Percentiles rank a stretch among this genome's conserved stretches.
phyloP scores from a whole-genome alignment of 805 yeast genomes.

The Metschnikowia kofuensis region DNA sequence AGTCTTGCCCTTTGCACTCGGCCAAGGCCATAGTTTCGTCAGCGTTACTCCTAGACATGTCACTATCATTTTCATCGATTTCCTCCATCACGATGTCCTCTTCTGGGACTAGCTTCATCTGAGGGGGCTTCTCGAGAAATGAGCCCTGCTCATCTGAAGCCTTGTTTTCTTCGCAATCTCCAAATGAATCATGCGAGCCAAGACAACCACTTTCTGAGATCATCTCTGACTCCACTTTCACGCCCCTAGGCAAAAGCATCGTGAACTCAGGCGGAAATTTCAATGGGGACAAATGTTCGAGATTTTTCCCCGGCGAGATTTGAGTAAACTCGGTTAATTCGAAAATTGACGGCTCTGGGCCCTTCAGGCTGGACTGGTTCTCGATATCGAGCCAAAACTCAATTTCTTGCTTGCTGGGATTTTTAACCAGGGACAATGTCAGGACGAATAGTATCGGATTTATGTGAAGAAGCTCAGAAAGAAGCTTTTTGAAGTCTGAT shows the following conservation, averaged over 20 bases:
- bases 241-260: constrained; percentile 26
- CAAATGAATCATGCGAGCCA: neutral
- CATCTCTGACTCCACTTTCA: neutral
- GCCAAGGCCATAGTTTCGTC: constrained; percentile 1
- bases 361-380: constrained; percentile 15
- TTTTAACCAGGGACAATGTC: constrained; percentile 23
- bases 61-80: neutral
- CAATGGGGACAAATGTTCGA: constrained; percentile 26
- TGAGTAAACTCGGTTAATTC: constrained; percentile 28
- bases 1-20: neutral
- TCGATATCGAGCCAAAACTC: constrained; percentile 34
- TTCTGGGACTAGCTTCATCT: constrained; percentile 3
- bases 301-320: constrained; percentile 21
- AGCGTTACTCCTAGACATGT: neutral
- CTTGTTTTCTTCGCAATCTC: neutral
- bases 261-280: constrained; percentile 33
- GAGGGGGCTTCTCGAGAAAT: constrained; percentile 3
- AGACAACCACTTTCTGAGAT: neutral
- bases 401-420: constrained; percentile 29
- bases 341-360: constrained; percentile 14
- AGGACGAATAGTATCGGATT: constrained; percentile 27
- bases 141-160: constrained; percentile 1
- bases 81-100: constrained; percentile 9
- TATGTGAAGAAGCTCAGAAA: constrained; percentile 27
- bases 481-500: constrained; percentile 22